phyloP scores from a whole-genome alignment of 2,329 filamentous ascomycete species.

The Talaromyces pinophilus region DNA sequence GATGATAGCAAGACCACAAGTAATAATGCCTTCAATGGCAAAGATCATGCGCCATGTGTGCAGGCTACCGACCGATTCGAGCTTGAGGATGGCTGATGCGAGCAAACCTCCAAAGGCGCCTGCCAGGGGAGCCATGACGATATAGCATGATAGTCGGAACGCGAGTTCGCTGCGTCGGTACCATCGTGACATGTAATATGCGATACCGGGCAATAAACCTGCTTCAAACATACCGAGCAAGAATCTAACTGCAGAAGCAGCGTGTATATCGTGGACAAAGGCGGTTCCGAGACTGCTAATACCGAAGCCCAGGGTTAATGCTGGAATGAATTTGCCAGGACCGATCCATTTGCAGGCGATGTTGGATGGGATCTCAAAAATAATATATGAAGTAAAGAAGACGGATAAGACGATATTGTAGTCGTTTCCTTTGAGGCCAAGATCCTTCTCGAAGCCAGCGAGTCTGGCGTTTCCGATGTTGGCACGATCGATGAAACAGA shows the following conservation, averaged over 20 bases:
- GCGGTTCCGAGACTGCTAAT: slow-evolving; percentile 65
- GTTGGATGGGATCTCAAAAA: slow-evolving; percentile 40
- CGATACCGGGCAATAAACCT: slow-evolving; percentile 69
- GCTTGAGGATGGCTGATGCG: slow-evolving; percentile 62
- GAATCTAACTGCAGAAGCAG: slow-evolving; percentile 67
- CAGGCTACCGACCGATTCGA: slow-evolving; percentile 60
- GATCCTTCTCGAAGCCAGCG: slow-evolving; percentile 64
- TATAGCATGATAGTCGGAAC: slow-evolving; percentile 93
- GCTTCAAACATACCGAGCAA: slow-evolving; percentile 78
- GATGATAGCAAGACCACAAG: slow-evolving; percentile 60
- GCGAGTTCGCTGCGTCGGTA: slow-evolving; percentile 86
- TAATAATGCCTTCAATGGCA: slow-evolving; percentile 65
- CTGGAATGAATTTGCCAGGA: slow-evolving; percentile 70
- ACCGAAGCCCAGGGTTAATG: slow-evolving; percentile 64
- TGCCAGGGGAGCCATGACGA: slow-evolving; percentile 66
- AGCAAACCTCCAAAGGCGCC: slow-evolving; percentile 65
- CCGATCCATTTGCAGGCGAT: slow-evolving; percentile 49
- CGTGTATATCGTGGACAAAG: slow-evolving; percentile 59
- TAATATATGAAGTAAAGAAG: slow-evolving; percentile 76
- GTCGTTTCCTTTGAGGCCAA: slow-evolving; percentile 62
- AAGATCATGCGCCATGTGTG: slow-evolving; percentile 54
- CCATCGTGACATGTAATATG: slow-evolving; percentile 73
- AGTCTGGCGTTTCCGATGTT: slow-evolving; percentile 73
- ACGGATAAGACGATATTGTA: slow-evolving; percentile 69
- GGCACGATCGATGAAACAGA: slow-evolving; percentile 74